Evolutionary conservation across 208 protist species (phyloP).

Genomic region (Blastocrithidia nonstop): DNA sequence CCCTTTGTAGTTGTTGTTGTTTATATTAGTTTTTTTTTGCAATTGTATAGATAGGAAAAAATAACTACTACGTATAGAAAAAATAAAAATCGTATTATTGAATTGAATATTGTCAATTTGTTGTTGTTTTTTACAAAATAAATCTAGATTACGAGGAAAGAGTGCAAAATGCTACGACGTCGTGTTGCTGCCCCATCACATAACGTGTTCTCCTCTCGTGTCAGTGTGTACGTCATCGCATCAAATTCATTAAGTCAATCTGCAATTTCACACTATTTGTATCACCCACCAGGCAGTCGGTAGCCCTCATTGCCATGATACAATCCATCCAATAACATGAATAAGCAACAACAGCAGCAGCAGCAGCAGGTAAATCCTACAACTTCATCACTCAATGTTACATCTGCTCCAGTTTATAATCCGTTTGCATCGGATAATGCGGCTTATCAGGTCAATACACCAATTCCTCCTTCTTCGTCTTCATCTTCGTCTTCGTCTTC

Average conservation of each 20-base stretch:
- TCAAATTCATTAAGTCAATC: background rate
- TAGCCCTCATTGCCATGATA: conserved; percentile 45
- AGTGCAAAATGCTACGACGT: background rate
- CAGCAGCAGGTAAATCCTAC: too few species aligned
- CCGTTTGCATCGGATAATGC: too few species aligned
- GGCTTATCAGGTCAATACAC: too few species aligned
- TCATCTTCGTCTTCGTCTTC: too few species aligned
- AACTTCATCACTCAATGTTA: too few species aligned
- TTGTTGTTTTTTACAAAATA: background rate
- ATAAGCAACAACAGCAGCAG: conserved; percentile 1
- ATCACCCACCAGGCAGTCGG: conserved; percentile 38
- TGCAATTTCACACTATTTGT: conserved; percentile 9
- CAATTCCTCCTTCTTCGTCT: too few species aligned
- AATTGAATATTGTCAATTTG: conserved; percentile 4
- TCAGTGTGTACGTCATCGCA: background rate
- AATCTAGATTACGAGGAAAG: conserved; percentile 3
- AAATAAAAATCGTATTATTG: background rate
- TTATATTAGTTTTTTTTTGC: too few species aligned
- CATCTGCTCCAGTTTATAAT: too few species aligned
- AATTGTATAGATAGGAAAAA: too few species aligned
- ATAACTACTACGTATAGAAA: too few species aligned
- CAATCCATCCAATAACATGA: background rate
- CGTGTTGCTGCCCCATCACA: background rate
- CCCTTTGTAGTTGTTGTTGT: too few species aligned
- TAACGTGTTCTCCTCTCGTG: background rate